Percentiles rank a stretch among this genome's conserved stretches.
phyloP scores from a whole-genome alignment of 768 basidiomycete species.

The Collybiopsis luxurians region DNA sequence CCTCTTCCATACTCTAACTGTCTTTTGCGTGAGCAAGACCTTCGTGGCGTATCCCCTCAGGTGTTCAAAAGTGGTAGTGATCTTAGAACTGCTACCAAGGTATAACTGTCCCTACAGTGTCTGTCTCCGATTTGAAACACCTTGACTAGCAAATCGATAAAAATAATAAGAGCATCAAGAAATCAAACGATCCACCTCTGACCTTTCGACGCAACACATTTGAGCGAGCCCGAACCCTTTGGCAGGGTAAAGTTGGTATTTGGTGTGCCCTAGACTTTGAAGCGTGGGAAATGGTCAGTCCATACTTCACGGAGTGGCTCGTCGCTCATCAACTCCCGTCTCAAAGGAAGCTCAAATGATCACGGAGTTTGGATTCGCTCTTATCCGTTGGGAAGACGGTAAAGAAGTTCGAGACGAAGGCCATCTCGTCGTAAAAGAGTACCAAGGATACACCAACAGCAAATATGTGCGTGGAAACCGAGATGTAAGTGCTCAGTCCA shows the following conservation, averaged over 20 bases:
- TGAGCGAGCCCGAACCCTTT: slow-evolving; percentile 64
- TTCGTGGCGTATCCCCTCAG: slow-evolving; percentile 58
- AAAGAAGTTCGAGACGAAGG: slow-evolving; percentile 45
- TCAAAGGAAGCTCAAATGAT: too few species aligned
- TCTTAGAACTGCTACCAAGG: slow-evolving; percentile 62
- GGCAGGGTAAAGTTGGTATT: slow-evolving; percentile 59
- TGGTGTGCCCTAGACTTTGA: slow-evolving; percentile 86
- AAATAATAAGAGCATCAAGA: slow-evolving; percentile 75
- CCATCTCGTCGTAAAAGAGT: slow-evolving; percentile 66
- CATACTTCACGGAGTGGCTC: too few species aligned
- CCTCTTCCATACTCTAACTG: slow-evolving; percentile 79
- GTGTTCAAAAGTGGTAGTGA: slow-evolving; percentile 51
- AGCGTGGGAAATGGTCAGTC: slow-evolving; percentile 78
- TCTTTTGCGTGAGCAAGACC: slow-evolving; percentile 57
- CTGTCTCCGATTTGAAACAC: neutral
- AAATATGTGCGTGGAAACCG: slow-evolving; percentile 63
- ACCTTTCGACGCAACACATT: slow-evolving; percentile 59
- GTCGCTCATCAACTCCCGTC: too few species aligned
- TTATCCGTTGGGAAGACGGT: slow-evolving; percentile 54
- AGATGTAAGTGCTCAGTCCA: slow-evolving; percentile 37
- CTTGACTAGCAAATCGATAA: slow-evolving; percentile 55
- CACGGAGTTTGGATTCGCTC: slow-evolving; percentile 83
- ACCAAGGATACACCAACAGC: slow-evolving; percentile 53
- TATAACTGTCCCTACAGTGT: slow-evolving; percentile 14
- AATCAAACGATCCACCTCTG: slow-evolving; percentile 48